Conservation (phyloP, 2,329 filamentous ascomycete genomes). For the Phialocephala sp. region DNA sequence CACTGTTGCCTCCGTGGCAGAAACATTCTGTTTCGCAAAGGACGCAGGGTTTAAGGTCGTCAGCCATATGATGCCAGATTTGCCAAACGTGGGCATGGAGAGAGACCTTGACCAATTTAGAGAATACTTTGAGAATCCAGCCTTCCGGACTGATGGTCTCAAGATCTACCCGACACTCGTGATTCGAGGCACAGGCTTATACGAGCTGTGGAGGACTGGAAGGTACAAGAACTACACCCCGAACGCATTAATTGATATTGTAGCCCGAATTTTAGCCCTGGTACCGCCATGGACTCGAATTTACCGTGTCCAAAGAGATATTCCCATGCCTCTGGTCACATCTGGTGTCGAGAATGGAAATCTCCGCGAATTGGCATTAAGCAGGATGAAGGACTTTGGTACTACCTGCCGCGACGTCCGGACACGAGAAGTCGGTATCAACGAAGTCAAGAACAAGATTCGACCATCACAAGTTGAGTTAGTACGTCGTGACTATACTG, state of each 20-base stretch:
- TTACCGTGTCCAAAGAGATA: constrained; percentile 97
- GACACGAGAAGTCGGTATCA: constrained; percentile 95
- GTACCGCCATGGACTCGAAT: constrained; percentile 98
- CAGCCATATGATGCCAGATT: constrained; percentile 99
- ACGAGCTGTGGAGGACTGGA: constrained; percentile 96
- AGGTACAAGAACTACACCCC: constrained; percentile 99
- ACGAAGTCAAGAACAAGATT: constrained; percentile 99
- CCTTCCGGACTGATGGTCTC: constrained; percentile 92
- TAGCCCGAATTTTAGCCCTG: constrained; percentile 92
- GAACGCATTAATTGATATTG: constrained; percentile 92
- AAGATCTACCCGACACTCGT: constrained; percentile 99
- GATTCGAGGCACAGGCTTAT: constrained; percentile 93
- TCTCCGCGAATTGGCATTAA: constrained; percentile 87
- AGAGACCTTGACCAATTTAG: constrained; percentile 95
- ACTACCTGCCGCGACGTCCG: constrained; percentile 96
- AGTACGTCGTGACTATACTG: constrained; percentile 88
- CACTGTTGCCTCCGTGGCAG: constrained; percentile 91
- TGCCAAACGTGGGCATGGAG: constrained; percentile 98
- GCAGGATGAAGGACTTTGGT: constrained; percentile 99
- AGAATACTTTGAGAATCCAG: constrained; percentile 97
- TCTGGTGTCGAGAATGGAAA: constrained; percentile 98
- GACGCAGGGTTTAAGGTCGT: constrained; percentile 99
- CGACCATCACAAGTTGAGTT: constrained; percentile 95
- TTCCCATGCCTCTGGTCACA: constrained; percentile 99
- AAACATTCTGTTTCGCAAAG: constrained; percentile 97